phyloP scores from a whole-genome alignment of 306 rosid genomes.

The Vigna radiata region DNA sequence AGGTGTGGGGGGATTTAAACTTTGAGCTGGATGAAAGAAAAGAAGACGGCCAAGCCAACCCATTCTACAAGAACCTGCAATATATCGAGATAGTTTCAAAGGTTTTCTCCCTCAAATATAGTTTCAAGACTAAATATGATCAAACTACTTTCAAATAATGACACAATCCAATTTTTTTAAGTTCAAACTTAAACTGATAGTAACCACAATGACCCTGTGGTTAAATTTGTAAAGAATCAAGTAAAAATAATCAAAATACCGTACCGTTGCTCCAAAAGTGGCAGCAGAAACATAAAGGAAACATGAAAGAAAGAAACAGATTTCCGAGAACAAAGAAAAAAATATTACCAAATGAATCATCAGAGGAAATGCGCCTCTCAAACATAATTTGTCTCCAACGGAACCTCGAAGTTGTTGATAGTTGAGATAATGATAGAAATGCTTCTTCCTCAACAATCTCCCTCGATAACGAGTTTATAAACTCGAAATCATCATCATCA shows the following conservation, averaged over 20 bases:
- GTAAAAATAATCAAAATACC: conserved; percentile 20
- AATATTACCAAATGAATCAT: conserved; percentile 31
- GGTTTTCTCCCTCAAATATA: background rate
- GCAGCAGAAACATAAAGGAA: conserved; percentile 35
- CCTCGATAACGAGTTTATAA: conserved; percentile 25
- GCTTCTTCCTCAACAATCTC: conserved; percentile 27
- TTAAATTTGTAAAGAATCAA: conserved; percentile 19
- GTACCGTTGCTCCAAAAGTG: conserved; percentile 8
- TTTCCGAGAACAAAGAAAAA: background rate
- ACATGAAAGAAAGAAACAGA: conserved; percentile 14
- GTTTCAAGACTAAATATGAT: background rate
- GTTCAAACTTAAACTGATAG: conserved; percentile 16
- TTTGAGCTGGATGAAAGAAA: conserved; percentile 39
- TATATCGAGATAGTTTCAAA: conserved; percentile 26
- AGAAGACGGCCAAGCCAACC: conserved; percentile 51
- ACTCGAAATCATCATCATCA: conserved; percentile 18
- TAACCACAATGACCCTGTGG: background rate
- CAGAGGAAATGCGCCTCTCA: conserved; percentile 10
- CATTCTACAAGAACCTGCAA: conserved; percentile 30
- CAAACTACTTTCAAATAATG: conserved; percentile 13
- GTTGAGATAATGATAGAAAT: background rate
- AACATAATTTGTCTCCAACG: conserved; percentile 12
- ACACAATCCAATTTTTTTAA: background rate
- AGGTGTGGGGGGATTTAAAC: conserved; percentile 35
- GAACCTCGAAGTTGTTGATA: conserved; percentile 19